Evolutionary conservation across 441 rosid genomes (phyloP), one percentile per base, ranked within the genome.

Genomic region (Bruguiera hainesii): DNA sequence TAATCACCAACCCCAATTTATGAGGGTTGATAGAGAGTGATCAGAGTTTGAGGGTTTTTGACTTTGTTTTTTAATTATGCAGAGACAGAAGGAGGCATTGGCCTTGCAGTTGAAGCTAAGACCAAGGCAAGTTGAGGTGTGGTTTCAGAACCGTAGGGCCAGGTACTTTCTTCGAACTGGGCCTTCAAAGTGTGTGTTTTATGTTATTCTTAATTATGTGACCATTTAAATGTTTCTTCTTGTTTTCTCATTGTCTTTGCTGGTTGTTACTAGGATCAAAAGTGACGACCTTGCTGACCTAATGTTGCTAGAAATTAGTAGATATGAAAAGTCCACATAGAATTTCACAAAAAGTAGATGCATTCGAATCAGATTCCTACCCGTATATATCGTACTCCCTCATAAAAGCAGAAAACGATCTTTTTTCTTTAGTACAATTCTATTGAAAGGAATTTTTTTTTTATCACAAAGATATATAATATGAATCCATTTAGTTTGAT

Each of bases 141-240:
- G 96, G 96, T 89, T 89, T 74, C 96, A 89, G 69, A 89, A 89
- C 81, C 74, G 96, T 63, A 76, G 96, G 79, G 96, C 96, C 50
- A 86, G 93, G 96, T 89, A 56, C 73, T 53, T 35, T 8, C 39
- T 37, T 42, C 1, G 56, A n/a, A 53, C 58, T 15, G 25, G 3
- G 23, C 58, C 18, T 21, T 20, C 15, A 21, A 8, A 23, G 2
- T 42, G 4, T 3, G 48, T 42, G 5, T 42, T 42, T 42, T 13
- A 13, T 39, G 18, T 39, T 39, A 3, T 10, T 16, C 58, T 53
- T 53, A 21, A 53, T 53, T 53, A 21, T 53, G 26, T 3, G 57
- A 21, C 1, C 1, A 2, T 9, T 52, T 11, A 52, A 6, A n/a
- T 53, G 57, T 20, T 53, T n/a, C 53, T 19, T 51, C 26, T 33